Percentiles rank a stretch among this genome's conserved stretches.
These are phyloP conservation scores for Nicotiana noctiflora DNA, from an alignment of 257 asterid species.

Conservation along the genomic window DNA sequence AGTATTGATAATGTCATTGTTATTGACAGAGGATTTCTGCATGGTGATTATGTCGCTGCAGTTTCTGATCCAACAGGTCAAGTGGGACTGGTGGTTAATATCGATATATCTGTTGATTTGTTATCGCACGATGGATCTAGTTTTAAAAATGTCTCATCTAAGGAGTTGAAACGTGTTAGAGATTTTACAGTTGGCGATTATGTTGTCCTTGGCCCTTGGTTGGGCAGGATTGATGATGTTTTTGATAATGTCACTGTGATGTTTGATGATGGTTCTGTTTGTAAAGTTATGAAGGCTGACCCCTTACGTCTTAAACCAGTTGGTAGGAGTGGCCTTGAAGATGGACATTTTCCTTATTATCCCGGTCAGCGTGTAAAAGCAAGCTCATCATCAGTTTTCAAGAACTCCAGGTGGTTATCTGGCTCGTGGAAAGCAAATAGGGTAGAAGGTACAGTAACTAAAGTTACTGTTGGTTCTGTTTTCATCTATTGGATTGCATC, in stretches of 20 bases:
- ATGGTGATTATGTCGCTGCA: slow-evolving; percentile 91
- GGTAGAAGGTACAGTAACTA: slow-evolving; percentile 84
- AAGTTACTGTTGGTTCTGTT: slow-evolving; percentile 91
- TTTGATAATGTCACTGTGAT: slow-evolving; percentile 84
- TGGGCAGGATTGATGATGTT: slow-evolving; percentile 91
- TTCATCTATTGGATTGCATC: slow-evolving; percentile 94
- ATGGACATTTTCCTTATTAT: slow-evolving; percentile 90
- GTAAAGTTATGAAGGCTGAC: slow-evolving; percentile 90
- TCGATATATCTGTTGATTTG: slow-evolving; percentile 56
- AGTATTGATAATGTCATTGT: slow-evolving; percentile 49
- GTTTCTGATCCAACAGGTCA: slow-evolving; percentile 91
- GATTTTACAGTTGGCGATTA: slow-evolving; percentile 88
- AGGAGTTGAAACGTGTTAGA: slow-evolving; percentile 65
- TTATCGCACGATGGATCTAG: slow-evolving; percentile 58
- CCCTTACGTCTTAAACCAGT: slow-evolving; percentile 76
- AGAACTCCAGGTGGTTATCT: slow-evolving; percentile 90
- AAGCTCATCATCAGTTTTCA: slow-evolving; percentile 83
- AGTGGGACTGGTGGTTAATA: slow-evolving; percentile 88
- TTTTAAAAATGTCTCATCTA: slow-evolving; percentile 45
- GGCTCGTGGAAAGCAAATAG: slow-evolving; percentile 93
- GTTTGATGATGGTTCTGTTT: slow-evolving; percentile 93
- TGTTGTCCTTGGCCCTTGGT: slow-evolving; percentile 96
- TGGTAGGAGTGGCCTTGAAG: slow-evolving; percentile 69
- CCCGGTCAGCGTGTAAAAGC: slow-evolving; percentile 98
- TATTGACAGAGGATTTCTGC: slow-evolving; percentile 83